Base-by-base conservation (phyloP, 441 rosid genomes). In the Arabidopsis hybrid region DNA sequence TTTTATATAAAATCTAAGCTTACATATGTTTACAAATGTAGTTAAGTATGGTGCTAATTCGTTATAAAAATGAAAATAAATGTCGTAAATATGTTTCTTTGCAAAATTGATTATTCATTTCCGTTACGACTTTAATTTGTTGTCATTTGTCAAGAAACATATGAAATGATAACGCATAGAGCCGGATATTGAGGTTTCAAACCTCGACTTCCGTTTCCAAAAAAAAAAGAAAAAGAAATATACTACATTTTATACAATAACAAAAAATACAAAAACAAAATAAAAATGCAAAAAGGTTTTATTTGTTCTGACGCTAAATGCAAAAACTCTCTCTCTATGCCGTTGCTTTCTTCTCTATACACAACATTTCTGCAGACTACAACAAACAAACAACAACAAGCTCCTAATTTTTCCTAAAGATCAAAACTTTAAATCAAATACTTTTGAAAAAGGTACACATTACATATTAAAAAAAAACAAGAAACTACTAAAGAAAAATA, bases 251-350 rank as follows among this genome's bases (percentile, higher is more conserved):
- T 12, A 3, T 21, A 21, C 29, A 58, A 58, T 45, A 55, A 32
- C 26, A 10, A 16, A 39, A 46, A 21, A 26, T 26, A 26, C 3
- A 26, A 26, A 3, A 26, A 26, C 26, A 26, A 17, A 47, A 6
- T 1, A 13, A 13, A 5, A 14, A 47, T 43, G 38, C 43, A 42
- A 47, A 72, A 72, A 63, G 63, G 36, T 53, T 31, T 5, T 42
- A 18, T 43, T 63, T 42, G 64, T 72, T 72, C 49, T 8, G 47
- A 63, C 47, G 76, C 56, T 18, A 72, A 72, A 62, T 32, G 31
- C n/a, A 61, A 71, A 61, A 2, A 6, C 47, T n/a, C 69, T 72
- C 69, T 63, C 56, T 63, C 47, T 49, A 53, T 63, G 70, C 76
- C 70, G 76, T 63, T 55, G 74, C 74, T 59, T 58, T 18, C 10